These are phyloP conservation scores for Pythium chondricola DNA, from an alignment of 352 stramenopile species.

Conservation along the genomic window DNA sequence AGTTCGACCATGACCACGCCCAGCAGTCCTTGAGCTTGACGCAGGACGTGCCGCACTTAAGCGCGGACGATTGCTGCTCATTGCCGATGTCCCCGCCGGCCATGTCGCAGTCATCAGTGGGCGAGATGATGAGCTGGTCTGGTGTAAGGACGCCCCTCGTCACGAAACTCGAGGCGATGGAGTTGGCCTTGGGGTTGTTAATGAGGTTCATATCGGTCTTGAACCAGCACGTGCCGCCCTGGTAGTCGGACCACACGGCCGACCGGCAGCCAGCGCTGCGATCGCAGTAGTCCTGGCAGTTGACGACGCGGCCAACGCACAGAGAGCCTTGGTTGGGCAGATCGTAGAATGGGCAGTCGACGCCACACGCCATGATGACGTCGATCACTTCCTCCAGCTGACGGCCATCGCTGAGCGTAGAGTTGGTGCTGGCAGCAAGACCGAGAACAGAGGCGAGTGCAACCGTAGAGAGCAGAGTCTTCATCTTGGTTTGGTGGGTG, in stretches of 20 bases:
- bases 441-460: too few species aligned
- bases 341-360: not conserved
- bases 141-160: not conserved
- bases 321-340: not conserved
- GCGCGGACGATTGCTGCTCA: not conserved
- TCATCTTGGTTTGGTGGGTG: too few species aligned
- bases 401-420: too few species aligned
- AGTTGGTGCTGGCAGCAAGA: too few species aligned
- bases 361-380: not conserved
- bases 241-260: not conserved
- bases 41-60: not conserved
- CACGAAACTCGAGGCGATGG: not conserved
- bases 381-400: too few species aligned
- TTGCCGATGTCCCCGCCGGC: not conserved
- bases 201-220: not conserved
- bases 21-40: not conserved
- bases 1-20: not conserved
- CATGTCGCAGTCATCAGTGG: not conserved
- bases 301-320: not conserved
- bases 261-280: not conserved
- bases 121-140: not conserved
- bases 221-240: not conserved
- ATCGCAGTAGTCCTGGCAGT: not conserved
- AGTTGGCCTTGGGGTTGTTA: not conserved
- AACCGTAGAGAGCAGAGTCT: too few species aligned